phyloP scores from a whole-genome alignment of 2,329 filamentous ascomycete genomes.

The Cytospora piceae region DNA sequence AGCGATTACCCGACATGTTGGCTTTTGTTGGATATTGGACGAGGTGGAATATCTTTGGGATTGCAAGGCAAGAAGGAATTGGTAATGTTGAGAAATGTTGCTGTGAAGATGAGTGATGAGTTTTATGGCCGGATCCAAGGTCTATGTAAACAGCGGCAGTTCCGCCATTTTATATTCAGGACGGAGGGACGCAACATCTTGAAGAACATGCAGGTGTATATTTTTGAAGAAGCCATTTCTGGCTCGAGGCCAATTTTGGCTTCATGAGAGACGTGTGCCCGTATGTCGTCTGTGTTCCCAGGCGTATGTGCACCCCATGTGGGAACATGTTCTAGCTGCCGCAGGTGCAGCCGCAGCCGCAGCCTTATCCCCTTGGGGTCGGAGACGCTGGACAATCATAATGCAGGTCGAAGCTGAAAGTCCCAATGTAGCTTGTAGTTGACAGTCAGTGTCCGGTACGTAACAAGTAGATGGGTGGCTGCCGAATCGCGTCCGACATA shows the following conservation, averaged over 20 bases:
- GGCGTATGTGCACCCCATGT: not conserved
- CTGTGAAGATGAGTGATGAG: not conserved
- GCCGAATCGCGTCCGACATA: not conserved
- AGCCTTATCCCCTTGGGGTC: not conserved
- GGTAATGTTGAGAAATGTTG: not conserved
- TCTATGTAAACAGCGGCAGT: not conserved
- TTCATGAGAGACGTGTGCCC: not conserved
- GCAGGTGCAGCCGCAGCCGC: not conserved
- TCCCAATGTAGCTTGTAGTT: not conserved
- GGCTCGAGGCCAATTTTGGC: not conserved
- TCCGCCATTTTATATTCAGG: not conserved
- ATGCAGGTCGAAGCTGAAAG: not conserved
- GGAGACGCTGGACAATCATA: not conserved
- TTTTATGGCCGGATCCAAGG: not conserved
- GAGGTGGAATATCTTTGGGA: not conserved
- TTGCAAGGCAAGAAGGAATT: not conserved
- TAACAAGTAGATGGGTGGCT: not conserved
- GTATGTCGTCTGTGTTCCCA: not conserved
- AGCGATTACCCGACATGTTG: conserved; percentile 12
- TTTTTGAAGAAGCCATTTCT: not conserved
- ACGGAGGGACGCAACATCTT: not conserved
- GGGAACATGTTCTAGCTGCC: not conserved
- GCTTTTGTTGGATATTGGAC: not conserved
- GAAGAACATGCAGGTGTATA: not conserved
- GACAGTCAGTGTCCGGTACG: not conserved